These are phyloP conservation scores for Pseudogymnoascus sp. DNA, from an alignment of 2,329 filamentous ascomycete genomes.

Conservation along the genomic window DNA sequence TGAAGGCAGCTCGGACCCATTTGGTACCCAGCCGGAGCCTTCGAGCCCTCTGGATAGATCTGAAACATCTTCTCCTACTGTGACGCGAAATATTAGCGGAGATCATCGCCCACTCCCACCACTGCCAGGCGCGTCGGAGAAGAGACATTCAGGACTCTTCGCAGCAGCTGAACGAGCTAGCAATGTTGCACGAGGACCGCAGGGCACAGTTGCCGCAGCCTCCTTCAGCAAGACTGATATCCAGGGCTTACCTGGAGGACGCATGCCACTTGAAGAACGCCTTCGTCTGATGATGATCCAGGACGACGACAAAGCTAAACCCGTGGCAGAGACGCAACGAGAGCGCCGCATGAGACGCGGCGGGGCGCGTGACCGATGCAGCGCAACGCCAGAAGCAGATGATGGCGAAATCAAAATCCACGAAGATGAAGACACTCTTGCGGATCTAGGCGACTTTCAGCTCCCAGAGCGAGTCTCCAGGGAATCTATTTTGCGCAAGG, in stretches of 20 bases:
- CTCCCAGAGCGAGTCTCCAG: conserved; percentile 75
- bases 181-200: conserved; percentile 58
- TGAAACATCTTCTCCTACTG: conserved; percentile 22
- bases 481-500: conserved; percentile 84
- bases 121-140: conserved; percentile 53
- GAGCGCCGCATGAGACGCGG: conserved; percentile 61
- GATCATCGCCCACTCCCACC: conserved; percentile 82
- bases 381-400: conserved; percentile 27
- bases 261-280: conserved; percentile 78
- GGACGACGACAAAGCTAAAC: conserved; percentile 49
- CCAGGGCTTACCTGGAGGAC: conserved; percentile 62
- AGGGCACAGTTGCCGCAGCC: conserved; percentile 60
- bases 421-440: conserved; percentile 51
- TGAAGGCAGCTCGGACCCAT: conserved; percentile 16
- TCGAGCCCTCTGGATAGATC: conserved; percentile 50
- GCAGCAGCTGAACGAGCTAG: conserved; percentile 65
- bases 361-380: conserved; percentile 38
- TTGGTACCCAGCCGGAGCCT: conserved; percentile 21
- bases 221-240: conserved; percentile 67
- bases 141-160: conserved; percentile 44
- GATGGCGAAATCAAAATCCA: conserved; percentile 30
- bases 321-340: conserved; percentile 55
- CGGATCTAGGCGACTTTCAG: conserved; percentile 54
- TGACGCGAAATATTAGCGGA: conserved; percentile 58
- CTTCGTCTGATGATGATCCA: conserved; percentile 84